phyloP scores from a whole-genome alignment of 208 protist genomes.

The Leptomonas pyrrhocoris region DNA sequence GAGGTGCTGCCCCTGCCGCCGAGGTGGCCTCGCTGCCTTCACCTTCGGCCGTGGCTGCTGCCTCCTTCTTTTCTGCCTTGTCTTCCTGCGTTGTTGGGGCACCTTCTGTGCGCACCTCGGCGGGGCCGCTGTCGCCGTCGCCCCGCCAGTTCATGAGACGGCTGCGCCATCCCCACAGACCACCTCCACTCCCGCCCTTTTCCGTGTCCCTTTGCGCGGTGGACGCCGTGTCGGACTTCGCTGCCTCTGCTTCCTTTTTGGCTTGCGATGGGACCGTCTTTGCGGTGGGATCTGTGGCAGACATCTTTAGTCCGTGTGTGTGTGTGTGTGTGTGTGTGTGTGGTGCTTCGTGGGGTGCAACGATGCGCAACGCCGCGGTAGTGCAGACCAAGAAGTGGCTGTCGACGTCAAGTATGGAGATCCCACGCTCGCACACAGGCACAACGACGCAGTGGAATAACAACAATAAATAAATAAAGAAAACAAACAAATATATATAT shows the following conservation, averaged over 20 bases:
- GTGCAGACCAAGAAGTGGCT: no score
- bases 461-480: no score
- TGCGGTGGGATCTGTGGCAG: not conserved
- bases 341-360: not conserved
- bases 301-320: not conserved
- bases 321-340: not conserved
- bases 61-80: not conserved
- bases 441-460: no score
- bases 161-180: constrained; percentile 15
- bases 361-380: not conserved
- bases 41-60: not conserved
- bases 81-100: not conserved
- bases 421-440: no score
- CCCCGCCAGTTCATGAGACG: constrained; percentile 25
- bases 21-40: not conserved
- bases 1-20: not conserved
- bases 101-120: not conserved
- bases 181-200: not conserved
- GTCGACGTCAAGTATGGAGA: no score
- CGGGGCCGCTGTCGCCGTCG: not conserved
- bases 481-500: no score
- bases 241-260: not conserved
- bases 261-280: not conserved
- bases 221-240: no score
- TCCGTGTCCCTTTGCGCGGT: not conserved